Evolutionary conservation across 257 asterid species (phyloP).

Genomic region (Solanum pennellii): DNA sequence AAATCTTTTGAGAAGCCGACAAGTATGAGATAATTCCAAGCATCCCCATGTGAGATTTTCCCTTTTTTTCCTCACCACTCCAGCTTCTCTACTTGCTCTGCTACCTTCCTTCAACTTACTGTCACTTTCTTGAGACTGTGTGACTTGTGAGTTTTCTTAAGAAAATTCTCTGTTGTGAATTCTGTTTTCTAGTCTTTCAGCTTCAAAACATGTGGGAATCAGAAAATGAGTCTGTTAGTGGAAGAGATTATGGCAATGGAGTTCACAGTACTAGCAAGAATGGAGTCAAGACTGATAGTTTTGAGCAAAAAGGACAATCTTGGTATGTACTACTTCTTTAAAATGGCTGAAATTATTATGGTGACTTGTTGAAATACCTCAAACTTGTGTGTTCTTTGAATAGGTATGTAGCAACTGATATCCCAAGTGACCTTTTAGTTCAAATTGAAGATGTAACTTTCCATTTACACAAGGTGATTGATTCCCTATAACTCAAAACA

Average conservation of each 20-base stretch:
- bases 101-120: neutral
- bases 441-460: slow-evolving; percentile 71
- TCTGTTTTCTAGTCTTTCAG: neutral
- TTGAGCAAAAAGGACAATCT: slow-evolving; percentile 83
- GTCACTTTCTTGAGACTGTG: slow-evolving; percentile 2
- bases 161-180: neutral
- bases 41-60: slow-evolving; percentile 61
- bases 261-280: slow-evolving; percentile 38
- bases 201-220: slow-evolving; percentile 72
- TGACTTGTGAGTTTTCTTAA: neutral
- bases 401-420: slow-evolving; percentile 86
- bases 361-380: neutral
- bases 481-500: neutral
- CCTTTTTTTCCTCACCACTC: slow-evolving; percentile 9
- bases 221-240: slow-evolving; percentile 51
- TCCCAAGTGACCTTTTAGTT: slow-evolving; percentile 80
- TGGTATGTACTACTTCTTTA: slow-evolving; percentile 32
- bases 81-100: slow-evolving; percentile 3
- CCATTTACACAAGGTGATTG: slow-evolving; percentile 89
- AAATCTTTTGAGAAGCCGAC: slow-evolving; percentile 45
- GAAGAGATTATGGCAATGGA: slow-evolving; percentile 59
- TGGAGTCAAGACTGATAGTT: slow-evolving; percentile 64
- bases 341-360: neutral
- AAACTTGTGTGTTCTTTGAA: neutral
- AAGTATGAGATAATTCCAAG: slow-evolving; percentile 50